Evolutionary conservation across 257 asterid species (phyloP).

Genomic region (Capsicum chinense): DNA sequence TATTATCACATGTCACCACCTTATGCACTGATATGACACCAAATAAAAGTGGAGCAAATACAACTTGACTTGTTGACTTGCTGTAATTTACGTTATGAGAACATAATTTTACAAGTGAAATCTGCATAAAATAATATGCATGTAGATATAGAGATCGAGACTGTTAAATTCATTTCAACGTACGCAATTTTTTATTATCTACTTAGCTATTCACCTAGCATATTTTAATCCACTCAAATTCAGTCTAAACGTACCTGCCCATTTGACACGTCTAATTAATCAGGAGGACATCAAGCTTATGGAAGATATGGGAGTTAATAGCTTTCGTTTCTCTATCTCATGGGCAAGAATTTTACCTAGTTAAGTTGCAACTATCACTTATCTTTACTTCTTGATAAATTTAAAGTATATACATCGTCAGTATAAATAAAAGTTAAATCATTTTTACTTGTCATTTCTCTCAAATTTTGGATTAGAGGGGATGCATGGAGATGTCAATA

Average conservation of each 20-base stretch:
- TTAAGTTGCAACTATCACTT: conserved; percentile 37
- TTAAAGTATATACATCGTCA: background rate
- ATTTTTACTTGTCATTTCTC: background rate
- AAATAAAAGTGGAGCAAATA: background rate
- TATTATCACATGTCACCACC: background rate
- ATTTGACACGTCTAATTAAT: background rate
- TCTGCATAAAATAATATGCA: too few relatives aligned
- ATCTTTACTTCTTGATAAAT: background rate
- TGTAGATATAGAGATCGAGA: too few relatives aligned
- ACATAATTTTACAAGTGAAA: too few relatives aligned
- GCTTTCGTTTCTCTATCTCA: conserved; percentile 71
- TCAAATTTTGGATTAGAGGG: conserved; percentile 18
- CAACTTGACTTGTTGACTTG: background rate
- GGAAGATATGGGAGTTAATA: conserved; percentile 61
- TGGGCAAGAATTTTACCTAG: conserved; percentile 82
- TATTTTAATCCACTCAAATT: background rate
- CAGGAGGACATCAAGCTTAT: conserved; percentile 68
- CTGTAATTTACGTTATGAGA: too few relatives aligned
- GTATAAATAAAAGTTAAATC: background rate
- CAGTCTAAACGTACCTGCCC: background rate
- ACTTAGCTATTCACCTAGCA: too few relatives aligned
- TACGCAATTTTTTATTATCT: too few relatives aligned
- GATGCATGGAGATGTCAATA: conserved; percentile 28
- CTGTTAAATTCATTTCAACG: too few relatives aligned
- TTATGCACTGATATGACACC: background rate